Conservation (phyloP, 2,329 filamentous ascomycete species). For the Hirsutella minnesotensis region DNA sequence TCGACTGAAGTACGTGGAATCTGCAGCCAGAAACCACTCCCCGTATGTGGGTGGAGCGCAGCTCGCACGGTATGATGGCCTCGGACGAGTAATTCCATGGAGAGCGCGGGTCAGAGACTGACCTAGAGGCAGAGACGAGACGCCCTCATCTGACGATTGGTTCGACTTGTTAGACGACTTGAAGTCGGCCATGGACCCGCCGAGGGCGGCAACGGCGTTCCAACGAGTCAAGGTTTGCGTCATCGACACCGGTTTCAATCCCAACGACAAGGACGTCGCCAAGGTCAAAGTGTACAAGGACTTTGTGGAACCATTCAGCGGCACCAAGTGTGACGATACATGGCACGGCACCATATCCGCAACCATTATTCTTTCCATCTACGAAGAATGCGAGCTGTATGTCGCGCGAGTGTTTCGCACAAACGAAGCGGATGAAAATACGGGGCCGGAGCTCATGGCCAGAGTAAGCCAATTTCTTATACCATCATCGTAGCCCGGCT, state of each 20-base stretch:
- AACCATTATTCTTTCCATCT: background rate
- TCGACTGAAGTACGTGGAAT: too few species aligned
- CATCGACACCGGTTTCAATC: background rate
- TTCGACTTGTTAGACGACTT: background rate
- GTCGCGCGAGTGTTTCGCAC: background rate
- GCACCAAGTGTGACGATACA: background rate
- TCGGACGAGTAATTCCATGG: too few species aligned
- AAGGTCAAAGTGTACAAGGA: background rate
- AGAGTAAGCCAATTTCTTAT: background rate
- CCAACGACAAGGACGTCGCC: background rate
- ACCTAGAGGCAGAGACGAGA: too few species aligned
- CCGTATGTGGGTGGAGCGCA: too few species aligned
- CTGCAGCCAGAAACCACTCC: too few species aligned
- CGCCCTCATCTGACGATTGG: background rate
- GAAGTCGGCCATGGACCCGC: background rate
- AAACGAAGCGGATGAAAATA: background rate
- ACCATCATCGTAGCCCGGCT: too few species aligned
- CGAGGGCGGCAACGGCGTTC: background rate
- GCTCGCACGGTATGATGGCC: too few species aligned
- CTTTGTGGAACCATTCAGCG: background rate
- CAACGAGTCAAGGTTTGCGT: background rate
- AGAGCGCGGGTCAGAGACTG: too few species aligned
- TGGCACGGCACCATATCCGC: background rate
- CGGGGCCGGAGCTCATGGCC: background rate
- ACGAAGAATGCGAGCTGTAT: background rate